A percentile compares a stretch with the other conserved stretches of the same genome.
Evolutionary conservation across 129 eudicot genomes (phyloP).

Genomic region (Pittosporum tobira): DNA sequence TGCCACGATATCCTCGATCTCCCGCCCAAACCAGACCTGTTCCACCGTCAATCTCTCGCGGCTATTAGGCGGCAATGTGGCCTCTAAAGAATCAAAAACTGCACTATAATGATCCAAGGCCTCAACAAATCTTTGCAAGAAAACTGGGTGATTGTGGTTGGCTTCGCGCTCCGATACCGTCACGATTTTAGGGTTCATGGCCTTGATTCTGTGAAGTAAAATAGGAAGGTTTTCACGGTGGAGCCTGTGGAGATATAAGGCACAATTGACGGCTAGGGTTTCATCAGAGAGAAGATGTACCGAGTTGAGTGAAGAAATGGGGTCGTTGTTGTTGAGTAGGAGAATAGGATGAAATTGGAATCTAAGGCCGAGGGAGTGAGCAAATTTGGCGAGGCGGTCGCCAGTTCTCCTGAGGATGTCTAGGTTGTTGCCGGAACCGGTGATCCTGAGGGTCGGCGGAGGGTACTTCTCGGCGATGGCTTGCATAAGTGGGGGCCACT

Average conservation of each 20-base stretch:
- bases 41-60: conserved; percentile 57
- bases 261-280: conserved; percentile 73
- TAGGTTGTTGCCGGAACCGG: conserved; percentile 57
- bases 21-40: conserved; percentile 71
- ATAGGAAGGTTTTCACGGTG: conserved; percentile 35
- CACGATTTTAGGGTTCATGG: conserved; percentile 54
- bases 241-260: conserved; percentile 58
- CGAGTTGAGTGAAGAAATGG: conserved; percentile 21
- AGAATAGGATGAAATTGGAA: conserved; percentile 57
- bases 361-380: conserved; percentile 53
- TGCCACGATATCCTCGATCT: conserved; percentile 51
- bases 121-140: conserved; percentile 43
- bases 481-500: conserved; percentile 95
- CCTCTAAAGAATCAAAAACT: conserved; percentile 71
- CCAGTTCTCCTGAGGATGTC: conserved; percentile 54
- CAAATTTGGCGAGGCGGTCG: conserved; percentile 58
- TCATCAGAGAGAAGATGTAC: conserved; percentile 33
- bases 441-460: conserved; percentile 51
- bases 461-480: conserved; percentile 55
- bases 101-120: conserved; percentile 64
- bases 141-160: conserved; percentile 47
- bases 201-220: conserved; percentile 44
- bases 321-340: conserved; percentile 25
- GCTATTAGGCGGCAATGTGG: conserved; percentile 75
- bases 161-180: conserved; percentile 67